These are phyloP conservation scores for Neonothopanus nambi DNA, from an alignment of 1,284 basidiomycete species.

Conservation along the genomic window DNA sequence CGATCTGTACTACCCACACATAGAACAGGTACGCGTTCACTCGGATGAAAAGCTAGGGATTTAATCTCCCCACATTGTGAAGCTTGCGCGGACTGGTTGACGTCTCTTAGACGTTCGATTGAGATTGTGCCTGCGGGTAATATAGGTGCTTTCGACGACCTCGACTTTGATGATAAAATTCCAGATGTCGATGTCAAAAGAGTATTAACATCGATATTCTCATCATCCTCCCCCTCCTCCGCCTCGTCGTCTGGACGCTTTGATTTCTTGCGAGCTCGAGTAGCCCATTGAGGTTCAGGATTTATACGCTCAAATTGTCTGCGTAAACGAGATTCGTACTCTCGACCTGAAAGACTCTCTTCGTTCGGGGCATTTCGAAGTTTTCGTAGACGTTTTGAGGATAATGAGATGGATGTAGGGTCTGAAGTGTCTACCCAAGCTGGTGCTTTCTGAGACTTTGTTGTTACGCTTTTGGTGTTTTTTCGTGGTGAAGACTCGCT, in stretches of 20 bases:
- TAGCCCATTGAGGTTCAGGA: slow-evolving; percentile 89
- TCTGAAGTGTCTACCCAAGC: slow-evolving; percentile 92
- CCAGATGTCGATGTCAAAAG: slow-evolving; percentile 66
- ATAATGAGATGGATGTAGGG: slow-evolving; percentile 53
- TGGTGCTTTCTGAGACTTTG: slow-evolving; percentile 48
- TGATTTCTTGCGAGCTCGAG: slow-evolving; percentile 55
- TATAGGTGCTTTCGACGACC: slow-evolving; percentile 37
- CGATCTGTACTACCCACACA: slow-evolving; percentile 87
- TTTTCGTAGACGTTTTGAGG: slow-evolving; percentile 79
- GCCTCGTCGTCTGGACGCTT: slow-evolving; percentile 32
- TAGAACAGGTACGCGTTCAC: slow-evolving; percentile 79
- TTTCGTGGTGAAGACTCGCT: slow-evolving; percentile 25
- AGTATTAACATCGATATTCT: slow-evolving; percentile 41
- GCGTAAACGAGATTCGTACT: slow-evolving; percentile 85
- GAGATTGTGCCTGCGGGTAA: slow-evolving; percentile 70
- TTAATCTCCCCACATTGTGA: slow-evolving; percentile 64
- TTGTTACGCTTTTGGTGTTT: slow-evolving; percentile 26
- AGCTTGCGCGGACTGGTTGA: slow-evolving; percentile 75
- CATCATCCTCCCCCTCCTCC: slow-evolving; percentile 35
- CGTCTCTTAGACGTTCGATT: slow-evolving; percentile 87
- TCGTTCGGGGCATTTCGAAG: slow-evolving; percentile 78
- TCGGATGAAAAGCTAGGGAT: slow-evolving; percentile 81
- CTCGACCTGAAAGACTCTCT: slow-evolving; percentile 72
- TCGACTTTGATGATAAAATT: slow-evolving; percentile 44
- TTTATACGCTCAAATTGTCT: slow-evolving; percentile 89